Evolutionary conservation across 306 rosid genomes (phyloP).

Genomic region (Vigna radiata): DNA sequence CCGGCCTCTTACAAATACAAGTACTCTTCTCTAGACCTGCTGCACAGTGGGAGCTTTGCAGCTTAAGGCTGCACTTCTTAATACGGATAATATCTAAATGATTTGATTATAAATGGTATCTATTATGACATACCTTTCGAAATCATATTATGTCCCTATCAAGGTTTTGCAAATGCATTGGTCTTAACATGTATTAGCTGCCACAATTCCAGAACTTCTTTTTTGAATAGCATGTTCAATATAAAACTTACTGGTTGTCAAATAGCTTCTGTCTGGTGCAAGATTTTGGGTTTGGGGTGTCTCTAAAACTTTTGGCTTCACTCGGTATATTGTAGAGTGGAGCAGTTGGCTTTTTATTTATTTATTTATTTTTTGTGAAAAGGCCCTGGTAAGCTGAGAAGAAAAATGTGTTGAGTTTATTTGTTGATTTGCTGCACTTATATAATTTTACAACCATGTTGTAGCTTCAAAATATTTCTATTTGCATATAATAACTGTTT

Average conservation of each 20-base stretch:
- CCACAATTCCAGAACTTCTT: not conserved
- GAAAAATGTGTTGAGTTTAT: not conserved
- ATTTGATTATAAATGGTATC: not conserved
- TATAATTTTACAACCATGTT: not conserved
- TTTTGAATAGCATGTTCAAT: not conserved
- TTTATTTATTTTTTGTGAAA: not conserved
- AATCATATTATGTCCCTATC: not conserved
- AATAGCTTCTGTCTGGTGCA: conserved; percentile 34
- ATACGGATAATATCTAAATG: conserved; percentile 4
- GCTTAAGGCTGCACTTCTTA: not conserved
- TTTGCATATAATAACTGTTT: conserved; percentile 17
- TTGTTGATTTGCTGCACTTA: conserved; percentile 37
- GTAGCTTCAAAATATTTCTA: conserved; percentile 1
- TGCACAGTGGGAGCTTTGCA: not conserved
- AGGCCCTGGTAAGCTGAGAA: not conserved
- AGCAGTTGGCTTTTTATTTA: conserved; percentile 4
- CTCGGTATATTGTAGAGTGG: conserved; percentile 26
- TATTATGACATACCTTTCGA: not conserved
- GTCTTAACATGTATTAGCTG: not conserved
- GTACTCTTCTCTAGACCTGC: not conserved
- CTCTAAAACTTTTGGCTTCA: conserved; percentile 4
- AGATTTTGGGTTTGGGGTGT: conserved; percentile 31
- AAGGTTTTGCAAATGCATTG: not conserved
- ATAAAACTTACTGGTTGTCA: conserved; percentile 7
- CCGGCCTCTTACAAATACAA: not conserved